Conservation (phyloP, 179 eudicot species). For the Kewa caespitosa region DNA sequence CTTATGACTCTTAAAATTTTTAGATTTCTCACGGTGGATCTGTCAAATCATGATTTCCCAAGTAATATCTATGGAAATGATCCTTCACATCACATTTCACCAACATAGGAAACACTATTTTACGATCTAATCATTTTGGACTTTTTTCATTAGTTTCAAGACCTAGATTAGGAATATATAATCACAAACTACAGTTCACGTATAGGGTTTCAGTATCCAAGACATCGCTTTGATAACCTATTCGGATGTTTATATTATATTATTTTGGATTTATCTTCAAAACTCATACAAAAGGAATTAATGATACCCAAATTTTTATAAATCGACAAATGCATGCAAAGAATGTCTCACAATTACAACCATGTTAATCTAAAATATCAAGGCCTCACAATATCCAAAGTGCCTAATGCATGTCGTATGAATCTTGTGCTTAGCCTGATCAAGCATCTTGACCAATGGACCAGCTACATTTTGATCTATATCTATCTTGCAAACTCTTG, state of each 20-base stretch:
- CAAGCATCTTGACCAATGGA: neutral
- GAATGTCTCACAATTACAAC: neutral
- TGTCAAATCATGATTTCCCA: neutral
- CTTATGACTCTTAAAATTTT: neutral
- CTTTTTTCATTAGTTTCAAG: neutral
- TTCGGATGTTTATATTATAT: neutral
- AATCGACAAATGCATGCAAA: neutral
- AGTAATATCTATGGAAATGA: neutral
- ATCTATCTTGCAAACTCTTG: neutral
- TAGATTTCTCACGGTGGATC: neutral
- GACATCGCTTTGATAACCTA: neutral
- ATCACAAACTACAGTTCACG: neutral
- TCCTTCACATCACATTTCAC: neutral
- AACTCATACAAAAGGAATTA: neutral
- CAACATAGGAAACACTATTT: neutral
- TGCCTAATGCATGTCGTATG: neutral
- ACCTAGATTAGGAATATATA: neutral
- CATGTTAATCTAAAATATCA: neutral
- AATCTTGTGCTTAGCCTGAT: neutral
- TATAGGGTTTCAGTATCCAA: neutral
- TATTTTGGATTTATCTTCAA: neutral
- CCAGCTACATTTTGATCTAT: neutral
- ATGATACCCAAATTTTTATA: neutral
- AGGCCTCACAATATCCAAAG: neutral
- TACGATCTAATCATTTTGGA: neutral